phyloP scores from a whole-genome alignment of 2,329 filamentous ascomycete species.

The Didymella segeticola region DNA sequence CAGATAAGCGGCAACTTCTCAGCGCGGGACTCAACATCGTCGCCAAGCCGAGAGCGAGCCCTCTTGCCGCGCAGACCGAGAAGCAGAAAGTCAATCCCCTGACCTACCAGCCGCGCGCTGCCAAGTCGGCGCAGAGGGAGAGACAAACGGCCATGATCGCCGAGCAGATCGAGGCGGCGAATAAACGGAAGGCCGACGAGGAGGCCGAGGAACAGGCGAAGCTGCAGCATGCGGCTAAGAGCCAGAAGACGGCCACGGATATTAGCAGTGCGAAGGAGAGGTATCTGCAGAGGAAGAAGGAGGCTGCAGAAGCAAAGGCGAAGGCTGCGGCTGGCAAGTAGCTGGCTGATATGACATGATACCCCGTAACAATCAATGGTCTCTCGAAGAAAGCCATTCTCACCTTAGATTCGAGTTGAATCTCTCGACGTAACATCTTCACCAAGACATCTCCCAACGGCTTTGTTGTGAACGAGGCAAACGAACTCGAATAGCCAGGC shows the following conservation, averaged over 20 bases:
- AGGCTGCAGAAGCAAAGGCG: slow-evolving; percentile 76
- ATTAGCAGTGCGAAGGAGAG: slow-evolving; percentile 80
- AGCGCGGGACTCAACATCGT: slow-evolving; percentile 77
- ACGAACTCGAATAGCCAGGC: no score
- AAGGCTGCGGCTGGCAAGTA: slow-evolving; percentile 33
- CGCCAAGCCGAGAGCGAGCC: slow-evolving; percentile 59
- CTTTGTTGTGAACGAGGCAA: no score
- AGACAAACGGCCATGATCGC: slow-evolving; percentile 81
- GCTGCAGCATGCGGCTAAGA: slow-evolving; percentile 73
- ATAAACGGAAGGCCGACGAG: slow-evolving; percentile 74
- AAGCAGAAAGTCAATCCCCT: slow-evolving; percentile 30
- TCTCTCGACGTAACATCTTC: no score
- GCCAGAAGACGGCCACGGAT: slow-evolving; percentile 76
- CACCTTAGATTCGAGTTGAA: no score
- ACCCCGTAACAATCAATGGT: not conserved
- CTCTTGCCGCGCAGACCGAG: not conserved
- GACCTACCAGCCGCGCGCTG: slow-evolving; percentile 40
- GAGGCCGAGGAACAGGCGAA: slow-evolving; percentile 70
- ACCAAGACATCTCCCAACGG: no score
- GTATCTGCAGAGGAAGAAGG: slow-evolving; percentile 78
- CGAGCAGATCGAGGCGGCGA: slow-evolving; percentile 74
- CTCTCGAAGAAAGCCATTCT: no score
- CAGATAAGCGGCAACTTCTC: slow-evolving; percentile 83
- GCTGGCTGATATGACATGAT: not conserved
- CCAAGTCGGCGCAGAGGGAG: slow-evolving; percentile 72